Base-by-base conservation (phyloP, 495 filamentous ascomycete genomes). In the Mytilinidion resinicola region DNA sequence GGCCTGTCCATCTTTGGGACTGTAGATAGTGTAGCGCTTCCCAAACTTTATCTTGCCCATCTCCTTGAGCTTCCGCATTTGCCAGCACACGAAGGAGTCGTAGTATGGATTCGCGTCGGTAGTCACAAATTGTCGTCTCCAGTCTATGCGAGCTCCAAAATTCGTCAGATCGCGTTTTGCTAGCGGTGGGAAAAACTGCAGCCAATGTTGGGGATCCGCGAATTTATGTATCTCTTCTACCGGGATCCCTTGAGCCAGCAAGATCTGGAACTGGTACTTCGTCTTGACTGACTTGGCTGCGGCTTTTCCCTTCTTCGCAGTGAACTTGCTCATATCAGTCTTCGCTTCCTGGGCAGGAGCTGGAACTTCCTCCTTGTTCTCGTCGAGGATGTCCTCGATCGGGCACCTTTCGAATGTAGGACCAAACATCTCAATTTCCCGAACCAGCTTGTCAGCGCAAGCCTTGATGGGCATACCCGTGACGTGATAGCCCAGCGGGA, bases 381-480 rank as follows among this genome's bases (percentile, higher is more conserved):
- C 42, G 14, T 46, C 42, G 8, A 20, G 39, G 39, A 12, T 42
- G 39, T 81, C 80, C 9, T 69, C 62, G 10, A 60, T 50, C 14
- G 63, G 58, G 68, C 87, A 91, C 12, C 79, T 72, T 71, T 92
- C 87, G 63, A 98, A 98, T 65, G 88, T 82, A 68, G 85, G 73
- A 20, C 93, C 95, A 70, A 98, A 98, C 75, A 88, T 78, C 73
- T 89, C 82, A 14, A 96, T 82, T 69, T 98, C 95, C 53, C 92
- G 85, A 47, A 79, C 78, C 37, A 98, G 83, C 75, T 96, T 97
- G 74, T 98, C 93, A 25, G 93, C 92, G 68, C 88, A 95, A 4
- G 93, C 91, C 72, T 96, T 96, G 76, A 98, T 97, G 4, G 93
- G 91, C 84, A 98, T 92, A 69, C 93, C 93, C 0, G 95, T 96